Base-by-base conservation (phyloP, 768 basidiomycete species). In the Boletus pseudo-olivaceus region DNA sequence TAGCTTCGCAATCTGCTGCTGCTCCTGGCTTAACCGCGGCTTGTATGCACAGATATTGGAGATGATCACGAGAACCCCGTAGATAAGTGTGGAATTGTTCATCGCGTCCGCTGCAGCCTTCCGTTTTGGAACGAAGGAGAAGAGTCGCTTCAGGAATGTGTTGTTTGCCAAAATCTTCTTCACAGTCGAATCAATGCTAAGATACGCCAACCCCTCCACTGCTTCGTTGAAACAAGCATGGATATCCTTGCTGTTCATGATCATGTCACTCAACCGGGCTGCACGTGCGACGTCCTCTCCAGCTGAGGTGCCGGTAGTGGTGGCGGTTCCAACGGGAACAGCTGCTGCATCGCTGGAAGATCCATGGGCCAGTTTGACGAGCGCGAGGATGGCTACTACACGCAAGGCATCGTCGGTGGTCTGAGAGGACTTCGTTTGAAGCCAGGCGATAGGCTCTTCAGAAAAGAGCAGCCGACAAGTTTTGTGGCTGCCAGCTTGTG, bases 141-240 rank as follows among this genome's bases (percentile, higher is more conserved):
- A 83, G 8, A 87, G 76, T 45, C 73, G 72, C 47, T 73, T 74
- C 43, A 92, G 76, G 67, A 92, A 84, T 0, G 73, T 17, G 58
- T 85, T 78, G 15, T 71, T 73, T 7, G 85, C 81, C 47, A 94
- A 69, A 26, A 60, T 65, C 54, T 88, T 84, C 65, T 90, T 88
- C 54, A 88, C 76, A 2, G 67, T 55, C 1, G 88, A 76, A 59
- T 83, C 78, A 45, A 79, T 73, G 54, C 84, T 90, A 53, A 93
- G 80, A 69, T 94, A 88, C n/a, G 88, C 90, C 47, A 97, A 73
- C 0, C 87, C 92, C 72, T 97, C 94, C 14, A 94, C 76, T 5
- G 84, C 85, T 56, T 93, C 86, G 8, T 76, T 71, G 15, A 82
- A 60, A 12, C 81, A 78, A 20, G 77, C 61, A 7, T 68, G 60